These are phyloP conservation scores for Gossypium australe DNA, from an alignment of 345 rosid genomes.

Conservation along the genomic window DNA sequence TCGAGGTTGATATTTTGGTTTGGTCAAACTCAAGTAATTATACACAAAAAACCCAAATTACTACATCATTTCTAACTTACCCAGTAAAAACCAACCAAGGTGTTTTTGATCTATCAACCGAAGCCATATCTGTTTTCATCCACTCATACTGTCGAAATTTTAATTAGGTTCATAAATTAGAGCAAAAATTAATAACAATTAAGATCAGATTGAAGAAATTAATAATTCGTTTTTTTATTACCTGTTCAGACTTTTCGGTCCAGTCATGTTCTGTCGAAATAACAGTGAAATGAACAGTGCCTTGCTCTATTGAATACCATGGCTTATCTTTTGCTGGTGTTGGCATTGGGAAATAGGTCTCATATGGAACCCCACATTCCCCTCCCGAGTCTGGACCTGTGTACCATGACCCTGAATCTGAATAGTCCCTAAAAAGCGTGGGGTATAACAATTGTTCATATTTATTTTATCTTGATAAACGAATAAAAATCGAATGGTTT, in stretches of 20 bases:
- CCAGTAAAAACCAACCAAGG: constrained; percentile 65
- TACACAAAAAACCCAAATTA: no score
- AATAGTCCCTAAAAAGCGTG: constrained; percentile 42
- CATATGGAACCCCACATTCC: constrained; percentile 68
- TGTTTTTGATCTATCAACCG: constrained; percentile 49
- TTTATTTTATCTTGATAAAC: no score
- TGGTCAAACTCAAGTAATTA: no score
- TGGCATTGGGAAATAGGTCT: constrained; percentile 72
- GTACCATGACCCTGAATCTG: constrained; percentile 40
- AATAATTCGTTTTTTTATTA: not conserved
- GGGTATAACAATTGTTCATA: no score
- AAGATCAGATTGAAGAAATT: not conserved
- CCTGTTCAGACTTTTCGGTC: constrained; percentile 50
- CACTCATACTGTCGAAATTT: constrained; percentile 38
- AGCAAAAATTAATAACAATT: not conserved
- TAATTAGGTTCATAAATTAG: not conserved
- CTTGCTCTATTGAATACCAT: constrained; percentile 70
- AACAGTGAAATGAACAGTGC: constrained; percentile 47
- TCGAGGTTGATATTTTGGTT: no score
- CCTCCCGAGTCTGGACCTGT: constrained; percentile 61
- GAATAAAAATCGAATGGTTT: no score
- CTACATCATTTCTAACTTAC: constrained; percentile 22
- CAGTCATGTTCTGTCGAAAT: constrained; percentile 67
- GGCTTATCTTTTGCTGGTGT: constrained; percentile 57
- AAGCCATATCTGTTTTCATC: constrained; percentile 56